A percentile compares a stretch with the other conserved stretches of the same genome.
These are phyloP conservation scores for Aegle marmelos DNA, from an alignment of 345 rosid genomes.

Conservation along the genomic window DNA sequence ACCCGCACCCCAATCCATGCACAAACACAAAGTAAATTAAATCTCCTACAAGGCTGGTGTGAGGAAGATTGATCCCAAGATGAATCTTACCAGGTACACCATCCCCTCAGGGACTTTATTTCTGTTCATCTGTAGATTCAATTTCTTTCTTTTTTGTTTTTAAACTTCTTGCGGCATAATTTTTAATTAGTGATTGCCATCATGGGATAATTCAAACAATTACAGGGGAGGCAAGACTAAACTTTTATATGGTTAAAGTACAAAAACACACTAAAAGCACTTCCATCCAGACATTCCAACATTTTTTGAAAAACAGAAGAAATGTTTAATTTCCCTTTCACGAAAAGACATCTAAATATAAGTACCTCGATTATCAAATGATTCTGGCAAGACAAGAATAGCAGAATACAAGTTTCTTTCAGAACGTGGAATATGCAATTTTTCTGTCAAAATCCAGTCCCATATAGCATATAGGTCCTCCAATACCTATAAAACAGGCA, in stretches of 20 bases:
- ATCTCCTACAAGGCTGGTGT: not conserved
- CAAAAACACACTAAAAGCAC: not conserved
- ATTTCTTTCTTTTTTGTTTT: not conserved
- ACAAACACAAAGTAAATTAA: not conserved
- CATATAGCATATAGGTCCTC: constrained; percentile 81
- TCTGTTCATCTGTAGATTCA: not conserved
- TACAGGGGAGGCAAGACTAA: not conserved
- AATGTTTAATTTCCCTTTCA: not conserved
- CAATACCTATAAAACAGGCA: constrained; percentile 50
- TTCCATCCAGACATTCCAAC: not conserved
- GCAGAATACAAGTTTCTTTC: constrained; percentile 76
- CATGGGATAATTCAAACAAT: not conserved
- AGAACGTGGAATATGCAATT: constrained; percentile 54
- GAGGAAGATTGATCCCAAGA: not conserved
- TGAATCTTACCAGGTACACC: not conserved
- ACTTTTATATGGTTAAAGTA: not conserved
- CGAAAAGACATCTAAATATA: not conserved
- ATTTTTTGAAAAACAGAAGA: not conserved
- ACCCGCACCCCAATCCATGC: not conserved
- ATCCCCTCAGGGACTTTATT: not conserved
- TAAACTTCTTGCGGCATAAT: not conserved
- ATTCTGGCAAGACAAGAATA: constrained; percentile 78
- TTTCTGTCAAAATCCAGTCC: constrained; percentile 84
- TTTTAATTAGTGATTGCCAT: not conserved
- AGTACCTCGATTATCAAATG: constrained; percentile 85